Conservation (phyloP, 768 basidiomycete species). For the Tricholoma sp. region DNA sequence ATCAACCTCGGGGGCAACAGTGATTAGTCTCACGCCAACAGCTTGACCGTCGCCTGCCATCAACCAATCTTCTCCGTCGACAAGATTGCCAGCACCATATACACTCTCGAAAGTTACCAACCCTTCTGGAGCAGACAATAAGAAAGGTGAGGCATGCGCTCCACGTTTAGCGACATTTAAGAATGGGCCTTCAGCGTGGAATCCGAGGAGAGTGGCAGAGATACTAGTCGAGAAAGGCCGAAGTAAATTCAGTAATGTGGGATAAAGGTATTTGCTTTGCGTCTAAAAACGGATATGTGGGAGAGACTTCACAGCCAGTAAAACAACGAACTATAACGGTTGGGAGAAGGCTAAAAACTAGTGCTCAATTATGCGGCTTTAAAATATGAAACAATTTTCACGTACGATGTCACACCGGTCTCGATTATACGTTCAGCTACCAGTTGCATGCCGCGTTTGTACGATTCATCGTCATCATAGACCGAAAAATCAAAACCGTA, state of each 20-base stretch:
- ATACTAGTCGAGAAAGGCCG: constrained; percentile 57
- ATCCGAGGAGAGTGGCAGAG: constrained; percentile 77
- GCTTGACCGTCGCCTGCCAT: constrained; percentile 43
- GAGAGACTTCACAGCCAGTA: background rate
- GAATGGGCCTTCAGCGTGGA: constrained; percentile 92
- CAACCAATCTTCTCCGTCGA: constrained; percentile 61
- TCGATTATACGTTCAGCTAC: constrained; percentile 77
- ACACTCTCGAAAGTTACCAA: constrained; percentile 65
- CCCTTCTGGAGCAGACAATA: constrained; percentile 58
- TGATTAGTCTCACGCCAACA: constrained; percentile 72
- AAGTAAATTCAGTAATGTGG: constrained; percentile 62
- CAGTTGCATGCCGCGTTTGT: constrained; percentile 59
- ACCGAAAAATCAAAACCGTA: constrained; percentile 87
- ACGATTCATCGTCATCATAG: constrained; percentile 66
- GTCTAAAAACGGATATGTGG: constrained; percentile 45
- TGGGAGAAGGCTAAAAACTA: constrained; percentile 45
- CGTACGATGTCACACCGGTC: constrained; percentile 85
- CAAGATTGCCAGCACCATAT: constrained; percentile 65
- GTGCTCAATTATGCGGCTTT: constrained; percentile 14
- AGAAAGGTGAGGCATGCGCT: constrained; percentile 68
- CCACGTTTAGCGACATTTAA: constrained; percentile 78
- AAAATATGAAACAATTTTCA: constrained; percentile 12
- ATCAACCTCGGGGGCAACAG: constrained; percentile 80
- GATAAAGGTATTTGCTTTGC: constrained; percentile 71
- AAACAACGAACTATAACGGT: constrained; percentile 61